Evolutionary conservation across 768 basidiomycete species (phyloP).

Genomic region (Trametopsis cervina): DNA sequence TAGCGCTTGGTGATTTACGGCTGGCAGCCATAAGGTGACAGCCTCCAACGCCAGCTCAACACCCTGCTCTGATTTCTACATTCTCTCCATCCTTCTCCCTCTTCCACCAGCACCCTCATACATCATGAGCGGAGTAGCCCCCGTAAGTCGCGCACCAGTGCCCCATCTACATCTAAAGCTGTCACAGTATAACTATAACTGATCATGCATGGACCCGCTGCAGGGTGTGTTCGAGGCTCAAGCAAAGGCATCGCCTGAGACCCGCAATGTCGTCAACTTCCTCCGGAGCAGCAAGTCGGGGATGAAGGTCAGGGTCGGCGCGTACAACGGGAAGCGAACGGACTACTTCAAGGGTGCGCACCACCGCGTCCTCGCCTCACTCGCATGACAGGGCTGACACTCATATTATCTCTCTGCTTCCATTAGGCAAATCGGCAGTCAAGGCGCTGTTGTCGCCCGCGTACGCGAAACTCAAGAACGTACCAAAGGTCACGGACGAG

Average conservation of each 20-base stretch:
- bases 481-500: slow-evolving; percentile 67
- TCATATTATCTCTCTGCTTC: not conserved
- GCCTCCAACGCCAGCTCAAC: slow-evolving; percentile 8
- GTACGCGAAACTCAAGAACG: slow-evolving; percentile 82
- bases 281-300: slow-evolving; percentile 81
- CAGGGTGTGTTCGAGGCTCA: slow-evolving; percentile 53
- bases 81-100: slow-evolving; percentile 4
- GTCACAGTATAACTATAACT: not conserved
- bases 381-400: slow-evolving; percentile 4
- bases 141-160: slow-evolving; percentile 1
- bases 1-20: not conserved
- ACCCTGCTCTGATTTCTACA: not conserved
- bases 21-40: not conserved
- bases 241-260: slow-evolving; percentile 68
- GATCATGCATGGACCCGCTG: not conserved
- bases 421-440: slow-evolving; percentile 81
- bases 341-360: slow-evolving; percentile 95
- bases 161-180: not conserved
- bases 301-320: slow-evolving; percentile 84
- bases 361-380: not conserved
- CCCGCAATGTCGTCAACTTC: slow-evolving; percentile 80
- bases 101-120: slow-evolving; percentile 4
- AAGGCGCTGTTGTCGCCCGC: slow-evolving; percentile 89
- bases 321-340: slow-evolving; percentile 87
- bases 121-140: slow-evolving; percentile 3